phyloP scores from a whole-genome alignment of 805 yeast genomes.

The Saturnispora serradocipensis region DNA sequence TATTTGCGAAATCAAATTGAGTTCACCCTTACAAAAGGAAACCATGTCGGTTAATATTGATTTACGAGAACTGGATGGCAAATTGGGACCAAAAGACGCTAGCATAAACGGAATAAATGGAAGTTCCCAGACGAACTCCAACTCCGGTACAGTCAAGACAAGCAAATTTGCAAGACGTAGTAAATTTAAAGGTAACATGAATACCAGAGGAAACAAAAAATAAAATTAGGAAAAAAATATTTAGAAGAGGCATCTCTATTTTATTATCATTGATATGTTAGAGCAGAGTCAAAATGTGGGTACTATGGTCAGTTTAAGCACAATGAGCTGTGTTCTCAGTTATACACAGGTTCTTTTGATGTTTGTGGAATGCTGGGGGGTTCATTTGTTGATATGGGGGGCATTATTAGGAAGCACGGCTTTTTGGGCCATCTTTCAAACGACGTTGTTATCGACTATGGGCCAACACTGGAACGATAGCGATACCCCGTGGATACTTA shows the following conservation, averaged over 20 bases:
- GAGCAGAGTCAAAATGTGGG: not conserved
- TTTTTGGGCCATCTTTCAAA: not conserved
- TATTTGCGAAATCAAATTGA: conserved; percentile 35
- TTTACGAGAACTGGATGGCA: conserved; percentile 33
- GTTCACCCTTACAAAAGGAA: conserved; percentile 29
- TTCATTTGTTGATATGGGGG: not conserved
- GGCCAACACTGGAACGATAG: not conserved
- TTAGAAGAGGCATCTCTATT: not conserved
- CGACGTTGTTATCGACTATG: not conserved
- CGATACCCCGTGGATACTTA: not conserved
- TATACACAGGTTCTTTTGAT: not conserved
- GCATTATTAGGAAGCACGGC: not conserved
- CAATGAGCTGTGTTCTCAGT: not conserved
- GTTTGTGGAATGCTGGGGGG: not conserved
- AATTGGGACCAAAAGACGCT: conserved; percentile 5
- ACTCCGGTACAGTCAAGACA: not conserved
- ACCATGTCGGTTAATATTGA: conserved; percentile 36
- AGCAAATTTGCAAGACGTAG: not conserved
- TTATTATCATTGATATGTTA: not conserved
- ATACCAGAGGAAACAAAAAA: not conserved
- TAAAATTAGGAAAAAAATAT: not conserved
- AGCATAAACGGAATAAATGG: not conserved
- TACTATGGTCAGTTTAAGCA: not conserved
- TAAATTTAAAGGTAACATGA: not conserved
- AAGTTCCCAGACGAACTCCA: not conserved